Evolutionary conservation across 208 protist genomes (phyloP).

Genomic region (Wallacemonas collosoma): DNA sequence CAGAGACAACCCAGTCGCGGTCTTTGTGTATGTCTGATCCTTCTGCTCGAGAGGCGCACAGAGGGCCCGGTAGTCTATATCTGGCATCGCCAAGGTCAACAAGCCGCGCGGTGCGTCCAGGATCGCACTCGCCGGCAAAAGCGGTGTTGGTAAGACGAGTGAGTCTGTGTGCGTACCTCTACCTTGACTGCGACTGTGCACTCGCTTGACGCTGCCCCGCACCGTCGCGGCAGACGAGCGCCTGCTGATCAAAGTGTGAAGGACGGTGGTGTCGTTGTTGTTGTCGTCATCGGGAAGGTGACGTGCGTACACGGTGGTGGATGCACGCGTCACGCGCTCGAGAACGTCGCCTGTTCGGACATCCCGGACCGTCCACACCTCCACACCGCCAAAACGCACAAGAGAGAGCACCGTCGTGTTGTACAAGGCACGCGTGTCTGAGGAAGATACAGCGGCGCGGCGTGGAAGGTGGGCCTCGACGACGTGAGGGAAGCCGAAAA

Average conservation of each 20-base stretch:
- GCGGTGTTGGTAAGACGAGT: constrained; percentile 4
- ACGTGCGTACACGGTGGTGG: background rate
- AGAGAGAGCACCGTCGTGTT: constrained; percentile 4
- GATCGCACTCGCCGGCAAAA: background rate
- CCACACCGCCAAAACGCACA: background rate
- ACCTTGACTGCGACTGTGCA: no score
- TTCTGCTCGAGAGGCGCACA: background rate
- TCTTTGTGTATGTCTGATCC: background rate
- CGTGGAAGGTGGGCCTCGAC: background rate
- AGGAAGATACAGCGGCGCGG: no score
- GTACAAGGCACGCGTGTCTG: background rate
- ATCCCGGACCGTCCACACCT: constrained; percentile 2
- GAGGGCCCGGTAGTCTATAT: constrained; percentile 20
- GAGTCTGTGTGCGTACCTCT: background rate
- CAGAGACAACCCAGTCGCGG: background rate
- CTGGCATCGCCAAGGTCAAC: constrained; percentile 31
- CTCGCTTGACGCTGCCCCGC: no score
- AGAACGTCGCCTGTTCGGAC: background rate
- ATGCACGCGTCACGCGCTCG: background rate
- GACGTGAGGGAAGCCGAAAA: constrained; percentile 7
- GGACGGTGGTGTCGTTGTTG: background rate
- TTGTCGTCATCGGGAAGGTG: background rate
- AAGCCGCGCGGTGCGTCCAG: constrained; percentile 5
- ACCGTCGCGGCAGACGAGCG: no score
- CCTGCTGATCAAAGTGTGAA: no score